A percentile compares a stretch with the other conserved stretches of the same genome.
Conservation (phyloP, 306 rosid genomes). For the Quercus parvula region DNA sequence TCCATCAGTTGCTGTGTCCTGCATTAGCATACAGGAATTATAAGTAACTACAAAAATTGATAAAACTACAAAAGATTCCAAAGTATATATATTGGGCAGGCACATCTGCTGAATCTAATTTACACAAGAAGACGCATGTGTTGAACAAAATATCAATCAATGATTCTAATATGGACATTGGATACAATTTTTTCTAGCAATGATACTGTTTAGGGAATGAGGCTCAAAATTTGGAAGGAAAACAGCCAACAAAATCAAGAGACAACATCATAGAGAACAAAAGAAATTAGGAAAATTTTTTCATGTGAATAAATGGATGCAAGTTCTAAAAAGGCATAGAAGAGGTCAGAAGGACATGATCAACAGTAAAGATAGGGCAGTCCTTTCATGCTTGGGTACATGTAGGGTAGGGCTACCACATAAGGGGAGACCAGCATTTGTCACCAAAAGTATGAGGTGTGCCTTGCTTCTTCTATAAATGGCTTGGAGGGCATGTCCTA, state of each 20-base stretch:
- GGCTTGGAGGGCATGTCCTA: not conserved
- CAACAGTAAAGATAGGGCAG: not conserved
- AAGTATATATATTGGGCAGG: not conserved
- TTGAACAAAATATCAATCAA: not conserved
- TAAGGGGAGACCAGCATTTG: not conserved
- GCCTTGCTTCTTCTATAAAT: not conserved
- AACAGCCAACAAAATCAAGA: not conserved
- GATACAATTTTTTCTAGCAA: not conserved
- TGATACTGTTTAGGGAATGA: not conserved
- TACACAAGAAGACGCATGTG: not conserved
- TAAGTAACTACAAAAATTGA: not conserved
- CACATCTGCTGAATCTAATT: too few relatives aligned
- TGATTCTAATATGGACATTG: not conserved
- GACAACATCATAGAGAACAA: not conserved
- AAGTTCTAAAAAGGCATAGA: too few relatives aligned
- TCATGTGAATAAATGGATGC: not conserved
- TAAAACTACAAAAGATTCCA: not conserved
- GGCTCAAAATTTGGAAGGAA: not conserved
- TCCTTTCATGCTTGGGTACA: not conserved
- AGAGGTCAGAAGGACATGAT: not conserved
- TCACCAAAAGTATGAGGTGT: not conserved
- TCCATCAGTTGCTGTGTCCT: constrained; percentile 56
- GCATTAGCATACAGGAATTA: constrained; percentile 27
- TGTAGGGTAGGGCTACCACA: not conserved
- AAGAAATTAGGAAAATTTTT: not conserved